Evolutionary conservation across 129 eudicot genomes (phyloP).

Genomic region (Gnaphalium uliginosum): DNA sequence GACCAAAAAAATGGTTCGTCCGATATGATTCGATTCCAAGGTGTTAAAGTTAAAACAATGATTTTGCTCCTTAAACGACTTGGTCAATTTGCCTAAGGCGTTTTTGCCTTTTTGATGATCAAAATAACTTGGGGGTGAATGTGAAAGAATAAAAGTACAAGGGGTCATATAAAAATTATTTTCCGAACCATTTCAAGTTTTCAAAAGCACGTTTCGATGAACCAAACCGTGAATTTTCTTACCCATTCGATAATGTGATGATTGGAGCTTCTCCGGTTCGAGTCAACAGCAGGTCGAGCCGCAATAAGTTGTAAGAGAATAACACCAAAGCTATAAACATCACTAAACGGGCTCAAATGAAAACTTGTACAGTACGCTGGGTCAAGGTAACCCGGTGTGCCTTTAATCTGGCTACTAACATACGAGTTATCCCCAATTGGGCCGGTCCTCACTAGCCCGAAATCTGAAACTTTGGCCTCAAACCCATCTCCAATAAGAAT

Average conservation of each 20-base stretch:
- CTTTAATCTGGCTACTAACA: conserved; percentile 76
- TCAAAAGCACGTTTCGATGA: background rate
- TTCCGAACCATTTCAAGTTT: conserved; percentile 4
- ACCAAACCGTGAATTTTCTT: conserved; percentile 12
- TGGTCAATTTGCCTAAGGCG: conserved; percentile 5
- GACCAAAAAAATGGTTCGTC: background rate
- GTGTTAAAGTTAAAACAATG: background rate
- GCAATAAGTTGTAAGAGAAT: conserved; percentile 76
- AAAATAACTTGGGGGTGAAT: background rate
- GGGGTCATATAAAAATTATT: background rate
- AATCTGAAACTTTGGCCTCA: conserved; percentile 84
- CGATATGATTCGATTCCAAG: conserved; percentile 5
- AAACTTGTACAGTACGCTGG: conserved; percentile 77
- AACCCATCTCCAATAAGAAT: conserved; percentile 67
- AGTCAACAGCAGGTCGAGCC: conserved; percentile 73
- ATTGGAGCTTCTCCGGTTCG: conserved; percentile 36
- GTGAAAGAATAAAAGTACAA: background rate
- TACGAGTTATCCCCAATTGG: conserved; percentile 72
- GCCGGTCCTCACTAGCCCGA: conserved; percentile 74
- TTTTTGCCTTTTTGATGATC: background rate
- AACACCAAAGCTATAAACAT: conserved; percentile 83
- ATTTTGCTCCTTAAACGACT: conserved; percentile 1
- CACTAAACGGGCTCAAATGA: conserved; percentile 73
- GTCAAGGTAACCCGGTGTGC: conserved; percentile 81
- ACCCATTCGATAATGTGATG: conserved; percentile 78